Evolutionary conservation across 805 yeast genomes (phyloP), one percentile per base, ranked within the genome.

Genomic region (Groenewaldozyma salmanticensis): DNA sequence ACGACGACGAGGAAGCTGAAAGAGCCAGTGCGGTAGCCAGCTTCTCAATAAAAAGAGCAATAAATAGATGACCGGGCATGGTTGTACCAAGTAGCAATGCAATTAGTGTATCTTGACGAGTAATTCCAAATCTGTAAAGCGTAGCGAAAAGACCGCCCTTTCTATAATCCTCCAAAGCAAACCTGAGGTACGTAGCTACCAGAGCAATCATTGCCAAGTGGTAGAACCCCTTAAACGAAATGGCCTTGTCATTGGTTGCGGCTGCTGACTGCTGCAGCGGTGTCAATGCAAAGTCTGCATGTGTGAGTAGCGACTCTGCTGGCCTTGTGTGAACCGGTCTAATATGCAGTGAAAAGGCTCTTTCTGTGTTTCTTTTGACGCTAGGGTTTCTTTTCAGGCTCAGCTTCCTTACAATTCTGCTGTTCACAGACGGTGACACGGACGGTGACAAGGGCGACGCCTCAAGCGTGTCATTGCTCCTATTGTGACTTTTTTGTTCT

Each of bases 121-220:
- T 49, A 19, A 63, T 44, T 13, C 67, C 66, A 16, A 59, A 38
- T 7, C 57, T 45, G 21, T 31, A 38, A 3, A 63, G 49, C 5
- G 57, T 48, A 41, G 52, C 53, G 29, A 56, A 48, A 35, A 65
- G 49, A 24, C 70, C 71, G 40, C 60, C 58, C 38, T 52, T 58
- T 18, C 50, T 46, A 50, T 62, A 64, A 47, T 67, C 67, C 33
- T 59, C 62, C 33, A 59, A 47, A 27, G 66, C 45, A 21, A 66
- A 53, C n/a, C 70, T 59, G 31, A 65, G 45, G 38, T 67, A 66
- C 27, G 69, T 65, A 21, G 59, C 53, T 21, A 58, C 53, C 19
- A 68, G 57, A 2, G 64, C 49, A 11, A 67, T 58, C 58, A 65
- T 53, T 11, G 62, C 56, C 35, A 68, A 50, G 42, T 67, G 68